Percentiles rank a stretch among this genome's conserved stretches.
phyloP scores from a whole-genome alignment of 148 eudicot species.

The Nyssa sinensis region DNA sequence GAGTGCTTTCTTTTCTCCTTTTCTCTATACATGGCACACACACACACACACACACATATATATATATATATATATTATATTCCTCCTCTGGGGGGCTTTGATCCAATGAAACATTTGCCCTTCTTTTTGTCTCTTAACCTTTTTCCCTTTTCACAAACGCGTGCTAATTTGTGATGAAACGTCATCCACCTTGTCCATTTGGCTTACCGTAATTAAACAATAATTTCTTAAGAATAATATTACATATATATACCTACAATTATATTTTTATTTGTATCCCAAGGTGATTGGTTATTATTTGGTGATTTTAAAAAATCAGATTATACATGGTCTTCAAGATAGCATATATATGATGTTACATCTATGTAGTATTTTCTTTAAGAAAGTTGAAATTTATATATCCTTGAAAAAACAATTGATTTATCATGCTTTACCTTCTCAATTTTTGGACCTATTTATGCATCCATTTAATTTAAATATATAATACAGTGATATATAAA shows the following conservation, averaged over 20 bases:
- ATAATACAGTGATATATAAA: not conserved
- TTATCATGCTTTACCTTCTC: too few relatives aligned
- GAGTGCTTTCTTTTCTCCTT: not conserved
- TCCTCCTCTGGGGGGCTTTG: conserved; percentile 11
- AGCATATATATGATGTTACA: too few relatives aligned
- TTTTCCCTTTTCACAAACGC: conserved; percentile 11
- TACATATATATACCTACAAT: too few relatives aligned
- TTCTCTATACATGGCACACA: not conserved
- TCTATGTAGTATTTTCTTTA: not conserved
- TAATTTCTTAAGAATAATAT: too few relatives aligned
- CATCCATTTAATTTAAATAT: too few relatives aligned
- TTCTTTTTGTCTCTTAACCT: not conserved
- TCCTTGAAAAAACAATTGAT: too few relatives aligned
- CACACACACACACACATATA: not conserved
- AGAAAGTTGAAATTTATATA: not conserved
- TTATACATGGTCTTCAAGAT: too few relatives aligned
- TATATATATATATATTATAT: too few relatives aligned
- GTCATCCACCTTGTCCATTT: conserved; percentile 1
- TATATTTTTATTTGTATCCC: too few relatives aligned
- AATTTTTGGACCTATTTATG: too few relatives aligned
- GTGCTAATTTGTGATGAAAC: conserved; percentile 16
- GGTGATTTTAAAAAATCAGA: too few relatives aligned
- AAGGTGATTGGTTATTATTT: too few relatives aligned
- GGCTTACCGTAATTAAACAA: not conserved
- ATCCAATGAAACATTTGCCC: conserved; percentile 13